phyloP scores from a whole-genome alignment of 768 basidiomycete genomes.

The Macrolepiota fuliginosa region DNA sequence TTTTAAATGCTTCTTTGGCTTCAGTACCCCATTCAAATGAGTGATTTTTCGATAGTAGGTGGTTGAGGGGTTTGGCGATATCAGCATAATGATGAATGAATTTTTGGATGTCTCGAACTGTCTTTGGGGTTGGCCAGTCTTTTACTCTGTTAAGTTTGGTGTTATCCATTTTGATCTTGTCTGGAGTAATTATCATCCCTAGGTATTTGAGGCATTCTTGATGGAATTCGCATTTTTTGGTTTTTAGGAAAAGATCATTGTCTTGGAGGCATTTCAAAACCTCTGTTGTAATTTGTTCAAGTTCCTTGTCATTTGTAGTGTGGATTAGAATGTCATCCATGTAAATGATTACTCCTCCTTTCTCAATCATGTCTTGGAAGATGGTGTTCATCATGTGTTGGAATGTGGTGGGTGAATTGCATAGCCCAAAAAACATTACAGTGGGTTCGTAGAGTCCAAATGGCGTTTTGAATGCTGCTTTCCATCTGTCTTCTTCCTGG shows the following conservation, averaged over 20 bases:
- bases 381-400: constrained; percentile 17
- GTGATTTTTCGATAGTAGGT: background rate
- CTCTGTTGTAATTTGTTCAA: background rate
- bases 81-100: constrained; percentile 1
- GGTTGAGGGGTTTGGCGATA: background rate
- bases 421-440: background rate
- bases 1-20: background rate
- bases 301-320: background rate
- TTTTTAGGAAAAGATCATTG: background rate
- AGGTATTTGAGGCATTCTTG: background rate
- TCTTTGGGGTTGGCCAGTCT: no score
- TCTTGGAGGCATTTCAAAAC: background rate
- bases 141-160: no score
- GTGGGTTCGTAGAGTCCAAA: background rate
- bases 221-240: background rate
- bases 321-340: constrained; percentile 13
- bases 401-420: background rate
- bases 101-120: background rate
- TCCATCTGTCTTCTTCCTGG: background rate
- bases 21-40: no score
- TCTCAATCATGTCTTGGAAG: constrained; percentile 1
- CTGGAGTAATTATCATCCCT: no score
- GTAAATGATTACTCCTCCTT: constrained; percentile 12
- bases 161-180: no score
- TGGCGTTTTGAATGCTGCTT: background rate